Base-by-base conservation (phyloP, 768 basidiomycete species). In the Guyanaporus albipodus region DNA sequence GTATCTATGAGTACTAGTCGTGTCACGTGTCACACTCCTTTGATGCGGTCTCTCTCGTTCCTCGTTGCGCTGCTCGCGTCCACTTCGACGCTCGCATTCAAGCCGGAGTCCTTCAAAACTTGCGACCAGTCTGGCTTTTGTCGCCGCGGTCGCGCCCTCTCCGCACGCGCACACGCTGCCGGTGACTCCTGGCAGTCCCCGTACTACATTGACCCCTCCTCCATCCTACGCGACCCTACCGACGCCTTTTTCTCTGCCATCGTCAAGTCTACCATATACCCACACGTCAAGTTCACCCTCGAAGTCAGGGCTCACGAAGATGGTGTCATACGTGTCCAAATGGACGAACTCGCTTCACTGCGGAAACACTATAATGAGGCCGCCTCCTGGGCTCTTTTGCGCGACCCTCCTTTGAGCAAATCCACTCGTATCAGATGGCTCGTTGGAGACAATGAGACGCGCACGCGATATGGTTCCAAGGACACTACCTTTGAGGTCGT, bases 51-150 rank as follows among this genome's bases (percentile, higher is more conserved):
- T 12, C 21, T 50, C 17, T 48, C 48, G 26, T 27, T 65, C n/a
- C 41, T 74, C 44, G 59, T 73, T 39, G 58, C 66, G 36, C 57
- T 71, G 15, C 53, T 62, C 22, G 54, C 50, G 28, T 53, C 67
- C 5, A 66, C 68, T 14, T 48, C 63, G 15, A 63, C 73, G 2
- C 56, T 76, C 23, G 80, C 85, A 28, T 80, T 89, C 68, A 89
- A 89, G 70, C 70, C 75, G 17, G 77, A 85, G 49, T 91, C 97
- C 68, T 99, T 94, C 77, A 97, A 96, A 68, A 91, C 82, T 47
- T 98, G 96, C 61, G 75, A 77, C n/a, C 91, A 98, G 67, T 80
- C 91, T 0, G 93, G 89, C 17, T 98, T 99, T 69, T 98, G 96
- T 73, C 80, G 90, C n/a, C 70, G 86, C 36, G 91, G 93, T 42